Conservation (phyloP, 495 filamentous ascomycete species). For the Penicillium atrosanguineum region DNA sequence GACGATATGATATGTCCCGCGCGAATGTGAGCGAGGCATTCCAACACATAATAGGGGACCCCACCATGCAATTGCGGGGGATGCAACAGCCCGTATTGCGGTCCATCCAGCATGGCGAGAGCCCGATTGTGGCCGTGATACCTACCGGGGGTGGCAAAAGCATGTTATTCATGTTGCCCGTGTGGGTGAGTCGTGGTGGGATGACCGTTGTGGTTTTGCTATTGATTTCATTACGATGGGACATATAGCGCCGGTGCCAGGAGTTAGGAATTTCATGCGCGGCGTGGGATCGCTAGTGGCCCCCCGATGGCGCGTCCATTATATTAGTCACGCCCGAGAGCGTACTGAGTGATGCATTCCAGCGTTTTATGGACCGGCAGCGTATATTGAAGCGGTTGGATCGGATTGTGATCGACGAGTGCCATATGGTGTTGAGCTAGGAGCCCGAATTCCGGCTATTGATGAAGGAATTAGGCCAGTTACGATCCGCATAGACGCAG, state of each 20-base stretch:
- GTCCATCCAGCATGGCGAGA: no score
- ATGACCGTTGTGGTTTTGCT: conserved; percentile 4
- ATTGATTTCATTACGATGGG: conserved; percentile 12
- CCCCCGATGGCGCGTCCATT: conserved; percentile 10
- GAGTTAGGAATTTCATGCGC: conserved; percentile 9
- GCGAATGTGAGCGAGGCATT: conserved; percentile 13
- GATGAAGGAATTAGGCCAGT: no score
- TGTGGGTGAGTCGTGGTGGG: conserved; percentile 12
- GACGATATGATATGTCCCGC: no score
- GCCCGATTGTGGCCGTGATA: no score
- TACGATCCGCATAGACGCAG: conserved; percentile 3
- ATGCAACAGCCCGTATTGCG: no score
- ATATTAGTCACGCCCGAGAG: conserved; percentile 23
- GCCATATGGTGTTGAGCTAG: background rate
- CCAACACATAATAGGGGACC: background rate
- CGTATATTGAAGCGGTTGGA: background rate
- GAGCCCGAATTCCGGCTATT: background rate
- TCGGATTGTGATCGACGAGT: background rate
- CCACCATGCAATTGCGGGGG: no score
- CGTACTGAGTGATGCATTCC: background rate
- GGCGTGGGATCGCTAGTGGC: conserved; percentile 12
- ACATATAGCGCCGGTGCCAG: conserved; percentile 10
- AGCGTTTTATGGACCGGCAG: background rate
- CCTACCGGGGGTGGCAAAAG: no score
- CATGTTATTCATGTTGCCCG: conserved; percentile 1